Conservation (phyloP, 768 basidiomycete species). For the Boletus insuetus region DNA sequence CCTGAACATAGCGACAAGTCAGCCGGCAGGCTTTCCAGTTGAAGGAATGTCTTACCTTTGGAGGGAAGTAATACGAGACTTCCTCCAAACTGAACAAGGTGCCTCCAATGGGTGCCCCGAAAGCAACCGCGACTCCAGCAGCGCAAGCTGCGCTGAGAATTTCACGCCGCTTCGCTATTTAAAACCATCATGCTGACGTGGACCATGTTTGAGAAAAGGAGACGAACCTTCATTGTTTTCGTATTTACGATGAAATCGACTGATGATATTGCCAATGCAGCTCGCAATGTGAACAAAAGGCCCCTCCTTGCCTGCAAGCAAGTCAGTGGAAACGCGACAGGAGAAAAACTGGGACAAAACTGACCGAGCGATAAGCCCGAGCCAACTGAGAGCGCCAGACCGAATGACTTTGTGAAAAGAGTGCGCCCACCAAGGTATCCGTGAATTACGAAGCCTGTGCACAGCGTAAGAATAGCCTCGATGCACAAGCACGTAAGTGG, state of each 20-base stretch:
- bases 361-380: constrained; percentile 84
- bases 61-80: constrained; percentile 95
- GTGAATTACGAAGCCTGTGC: constrained; percentile 87
- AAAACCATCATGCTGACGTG: neutral
- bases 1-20: constrained; percentile 36
- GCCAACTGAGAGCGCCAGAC: constrained; percentile 86
- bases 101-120: constrained; percentile 95
- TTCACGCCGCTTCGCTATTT: constrained; percentile 84
- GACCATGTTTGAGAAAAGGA: neutral
- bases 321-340: neutral
- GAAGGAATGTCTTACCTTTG: constrained; percentile 54
- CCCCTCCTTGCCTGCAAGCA: constrained; percentile 56
- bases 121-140: constrained; percentile 95
- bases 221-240: constrained; percentile 88
- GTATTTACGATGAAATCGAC: constrained; percentile 82
- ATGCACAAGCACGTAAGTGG: constrained; percentile 1
- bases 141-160: constrained; percentile 95
- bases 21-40: neutral
- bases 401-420: constrained; percentile 86
- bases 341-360: constrained; percentile 12
- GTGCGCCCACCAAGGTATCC: constrained; percentile 93
- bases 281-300: constrained; percentile 91
- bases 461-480: constrained; percentile 6
- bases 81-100: constrained; percentile 93
- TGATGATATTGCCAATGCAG: constrained; percentile 91